phyloP scores from a whole-genome alignment of 176 grass and related monocot genomes.

The Dendrocalamus sinicus region DNA sequence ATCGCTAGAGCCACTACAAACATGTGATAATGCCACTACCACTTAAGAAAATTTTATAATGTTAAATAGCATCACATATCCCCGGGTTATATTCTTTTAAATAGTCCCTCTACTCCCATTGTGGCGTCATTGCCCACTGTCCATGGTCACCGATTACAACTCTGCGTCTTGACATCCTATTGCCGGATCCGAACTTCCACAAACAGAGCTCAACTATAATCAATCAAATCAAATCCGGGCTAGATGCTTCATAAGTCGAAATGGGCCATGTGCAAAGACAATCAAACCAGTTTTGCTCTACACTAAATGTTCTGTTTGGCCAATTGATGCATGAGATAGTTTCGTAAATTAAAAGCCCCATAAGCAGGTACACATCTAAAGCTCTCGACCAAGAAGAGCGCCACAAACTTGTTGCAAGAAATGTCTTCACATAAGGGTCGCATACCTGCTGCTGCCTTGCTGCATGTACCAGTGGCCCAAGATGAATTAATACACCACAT shows the following conservation, averaged over 20 bases:
- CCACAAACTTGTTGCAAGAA: too few relatives aligned
- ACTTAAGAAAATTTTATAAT: conserved; percentile 23
- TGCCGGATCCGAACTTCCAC: not conserved
- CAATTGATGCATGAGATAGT: not conserved
- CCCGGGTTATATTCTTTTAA: not conserved
- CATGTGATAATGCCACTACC: conserved; percentile 20
- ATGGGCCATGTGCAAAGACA: not conserved
- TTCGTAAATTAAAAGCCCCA: not conserved
- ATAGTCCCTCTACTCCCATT: not conserved
- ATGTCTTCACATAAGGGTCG: too few relatives aligned
- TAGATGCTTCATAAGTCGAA: not conserved
- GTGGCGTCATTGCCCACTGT: not conserved
- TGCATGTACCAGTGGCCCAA: not conserved
- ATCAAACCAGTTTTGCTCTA: not conserved
- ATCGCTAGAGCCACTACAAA: conserved; percentile 17
- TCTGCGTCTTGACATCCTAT: not conserved
- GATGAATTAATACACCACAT: not conserved
- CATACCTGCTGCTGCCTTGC: too few relatives aligned
- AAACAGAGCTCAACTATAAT: not conserved
- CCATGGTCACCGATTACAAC: not conserved
- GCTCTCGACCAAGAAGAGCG: too few relatives aligned
- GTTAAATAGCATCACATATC: not conserved
- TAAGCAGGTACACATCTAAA: too few relatives aligned
- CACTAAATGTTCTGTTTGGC: not conserved
- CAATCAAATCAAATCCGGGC: not conserved